Percentiles rank a stretch among this genome's conserved stretches.
Conservation (phyloP, 1,284 basidiomycete genomes). For the Sporisorium reilianum region DNA sequence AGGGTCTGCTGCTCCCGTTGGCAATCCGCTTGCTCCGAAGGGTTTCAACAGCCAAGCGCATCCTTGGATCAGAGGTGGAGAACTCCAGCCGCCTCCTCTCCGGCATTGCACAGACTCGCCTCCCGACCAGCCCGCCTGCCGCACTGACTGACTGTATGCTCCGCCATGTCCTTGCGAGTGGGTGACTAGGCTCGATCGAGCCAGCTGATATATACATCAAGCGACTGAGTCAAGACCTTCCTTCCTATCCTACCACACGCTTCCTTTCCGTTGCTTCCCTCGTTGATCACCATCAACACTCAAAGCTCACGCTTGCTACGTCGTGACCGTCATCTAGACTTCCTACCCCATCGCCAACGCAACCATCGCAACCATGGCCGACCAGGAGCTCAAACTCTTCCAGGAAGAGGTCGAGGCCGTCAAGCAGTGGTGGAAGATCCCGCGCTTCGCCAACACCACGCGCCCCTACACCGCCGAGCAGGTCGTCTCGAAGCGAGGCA, state of each 20-base stretch:
- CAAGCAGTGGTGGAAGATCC: constrained; percentile 92
- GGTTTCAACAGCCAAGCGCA: constrained; percentile 29
- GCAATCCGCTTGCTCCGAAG: constrained; percentile 39
- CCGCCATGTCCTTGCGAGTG: constrained; percentile 1
- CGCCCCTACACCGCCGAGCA: constrained; percentile 93
- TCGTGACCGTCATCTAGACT: background rate
- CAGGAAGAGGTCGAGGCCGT: constrained; percentile 84
- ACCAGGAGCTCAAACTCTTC: constrained; percentile 73
- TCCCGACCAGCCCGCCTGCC: constrained; percentile 8
- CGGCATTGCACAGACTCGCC: constrained; percentile 16
- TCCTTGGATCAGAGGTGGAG: background rate
- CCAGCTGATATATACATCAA: constrained; percentile 10
- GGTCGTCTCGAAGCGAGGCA: constrained; percentile 93
- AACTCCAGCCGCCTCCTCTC: constrained; percentile 13
- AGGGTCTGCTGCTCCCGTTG: too few species aligned
- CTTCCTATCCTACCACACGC: constrained; percentile 2
- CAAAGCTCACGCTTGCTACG: background rate
- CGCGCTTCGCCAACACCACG: constrained; percentile 84
- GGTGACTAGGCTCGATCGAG: constrained; percentile 1
- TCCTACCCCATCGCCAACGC: background rate
- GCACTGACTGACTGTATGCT: background rate
- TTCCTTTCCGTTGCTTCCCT: background rate
- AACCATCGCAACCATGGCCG: constrained; percentile 39
- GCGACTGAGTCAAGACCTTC: constrained; percentile 1
- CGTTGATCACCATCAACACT: background rate